Conservation (phyloP, 1,139 yeast species). For the Kodamaea ohmeri region DNA sequence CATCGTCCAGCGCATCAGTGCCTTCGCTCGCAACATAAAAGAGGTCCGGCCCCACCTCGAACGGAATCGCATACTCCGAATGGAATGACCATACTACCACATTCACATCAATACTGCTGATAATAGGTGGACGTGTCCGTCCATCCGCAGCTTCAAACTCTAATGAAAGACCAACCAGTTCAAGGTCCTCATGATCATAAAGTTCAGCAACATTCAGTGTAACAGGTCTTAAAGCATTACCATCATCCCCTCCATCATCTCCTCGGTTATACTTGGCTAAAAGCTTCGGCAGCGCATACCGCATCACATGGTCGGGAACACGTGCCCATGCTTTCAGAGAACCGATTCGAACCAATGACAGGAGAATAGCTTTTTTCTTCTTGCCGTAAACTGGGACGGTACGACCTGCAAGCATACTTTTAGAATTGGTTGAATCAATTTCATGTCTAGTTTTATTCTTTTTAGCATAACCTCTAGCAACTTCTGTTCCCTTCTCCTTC, state of each 20-base stretch:
- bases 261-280: slow-evolving; percentile 37
- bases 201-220: slow-evolving; percentile 21
- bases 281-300: slow-evolving; percentile 40
- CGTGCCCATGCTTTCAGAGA: slow-evolving; percentile 31
- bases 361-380: slow-evolving; percentile 39
- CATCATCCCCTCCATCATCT: slow-evolving; percentile 14
- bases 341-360: slow-evolving; percentile 37
- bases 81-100: slow-evolving; percentile 44
- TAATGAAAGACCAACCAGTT: slow-evolving; percentile 26
- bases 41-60: slow-evolving; percentile 41
- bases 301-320: slow-evolving; percentile 36
- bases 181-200: slow-evolving; percentile 30
- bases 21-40: slow-evolving; percentile 29
- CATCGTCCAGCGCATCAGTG: slow-evolving; percentile 13
- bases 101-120: slow-evolving; percentile 34
- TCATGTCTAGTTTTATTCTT: not conserved
- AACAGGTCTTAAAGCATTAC: slow-evolving; percentile 3
- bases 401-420: no score
- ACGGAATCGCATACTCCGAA: slow-evolving; percentile 44
- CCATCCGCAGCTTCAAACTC: slow-evolving; percentile 27
- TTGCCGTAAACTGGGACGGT: slow-evolving; percentile 32
- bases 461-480: not conserved
- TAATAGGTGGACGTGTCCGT: slow-evolving; percentile 30
- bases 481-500: not conserved
- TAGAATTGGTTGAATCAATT: no score